Conservation (phyloP, 2,329 filamentous ascomycete species). For the Rutstroemia sp. region DNA sequence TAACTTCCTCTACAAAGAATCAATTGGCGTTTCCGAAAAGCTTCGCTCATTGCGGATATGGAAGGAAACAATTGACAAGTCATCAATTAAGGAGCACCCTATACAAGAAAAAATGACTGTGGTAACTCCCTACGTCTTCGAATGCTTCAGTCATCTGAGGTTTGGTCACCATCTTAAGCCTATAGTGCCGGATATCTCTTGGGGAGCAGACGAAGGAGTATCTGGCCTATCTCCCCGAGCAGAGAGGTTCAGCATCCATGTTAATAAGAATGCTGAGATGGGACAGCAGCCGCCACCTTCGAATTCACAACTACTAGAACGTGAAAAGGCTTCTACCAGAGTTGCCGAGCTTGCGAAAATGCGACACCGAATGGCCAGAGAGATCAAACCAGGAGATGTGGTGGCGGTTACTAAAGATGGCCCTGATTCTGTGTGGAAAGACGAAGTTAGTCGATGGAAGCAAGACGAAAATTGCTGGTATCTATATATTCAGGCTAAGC, state of each 20-base stretch:
- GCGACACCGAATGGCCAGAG: constrained; percentile 36
- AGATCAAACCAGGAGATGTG: constrained; percentile 42
- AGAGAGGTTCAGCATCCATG: background rate
- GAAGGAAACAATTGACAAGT: constrained; percentile 29
- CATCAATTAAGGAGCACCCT: constrained; percentile 26
- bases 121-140: constrained; percentile 61
- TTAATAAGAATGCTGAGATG: no score
- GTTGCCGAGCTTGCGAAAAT: no score
- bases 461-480: constrained; percentile 54
- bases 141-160: constrained; percentile 56
- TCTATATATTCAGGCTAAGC: constrained; percentile 57
- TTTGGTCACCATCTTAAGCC: constrained; percentile 46
- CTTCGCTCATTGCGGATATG: constrained; percentile 30
- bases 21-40: constrained; percentile 34
- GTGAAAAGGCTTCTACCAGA: background rate
- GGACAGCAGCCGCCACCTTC: no score
- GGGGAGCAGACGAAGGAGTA: background rate
- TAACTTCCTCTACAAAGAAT: constrained; percentile 60
- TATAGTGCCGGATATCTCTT: constrained; percentile 23
- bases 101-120: constrained; percentile 41
- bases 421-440: constrained; percentile 48
- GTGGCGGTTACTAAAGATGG: constrained; percentile 38
- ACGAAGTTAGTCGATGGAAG: constrained; percentile 37
- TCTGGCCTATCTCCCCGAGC: background rate
- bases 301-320: background rate